Base-by-base conservation (phyloP, 345 rosid genomes). In the Mercurialis annua region DNA sequence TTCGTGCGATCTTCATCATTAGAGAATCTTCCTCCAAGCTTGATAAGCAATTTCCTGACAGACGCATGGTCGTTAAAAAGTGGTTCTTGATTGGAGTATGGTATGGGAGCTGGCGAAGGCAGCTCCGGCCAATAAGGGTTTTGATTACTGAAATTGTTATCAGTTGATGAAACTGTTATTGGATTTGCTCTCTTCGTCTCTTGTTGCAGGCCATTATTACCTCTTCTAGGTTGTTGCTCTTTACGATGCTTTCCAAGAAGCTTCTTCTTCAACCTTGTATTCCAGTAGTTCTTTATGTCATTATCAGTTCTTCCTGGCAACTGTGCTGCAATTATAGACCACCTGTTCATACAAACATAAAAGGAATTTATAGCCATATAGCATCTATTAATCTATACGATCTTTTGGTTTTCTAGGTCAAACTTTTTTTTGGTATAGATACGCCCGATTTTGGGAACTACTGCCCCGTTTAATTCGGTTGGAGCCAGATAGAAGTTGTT, bases 1-100 rank as follows among this genome's bases (percentile, higher is more conserved):
- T 67, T 55, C 21, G 52, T 59, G 1, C 66, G 72, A 34, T 65
- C 31, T 60, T 74, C 67, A 31, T 66, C 66, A 44, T 69, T 64
- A 10, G 73, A 81, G 62, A 87, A 81, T 60, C 72, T 78, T 64
- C 90, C 90, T 58, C 85, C 89, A 14, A 87, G 88, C 78, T 83
- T 83, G 77, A 78, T 64, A n/a, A 87, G 82, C 47, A 85, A 57
- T 48, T 81, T 85, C 72, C 82, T 73, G 64, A 87, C 78, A 0
- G 89, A 78, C 17, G 79, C 72, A 59, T 83, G 85, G 68, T 82
- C 81, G 33, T 73, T 75, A 49, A 76, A 53, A 46, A 66, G 68
- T 9, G 51, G 80, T 33, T 82, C 84, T 30, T 76, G 73, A 61
- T 72, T 79, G 10, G 76, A 66, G 66, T 67, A 74, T 1, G 74